A percentile compares a stretch with the other conserved stretches of the same genome.
phyloP scores from a whole-genome alignment of 371 early-diverging fungal species.

The Actinomortierella wolfii region DNA sequence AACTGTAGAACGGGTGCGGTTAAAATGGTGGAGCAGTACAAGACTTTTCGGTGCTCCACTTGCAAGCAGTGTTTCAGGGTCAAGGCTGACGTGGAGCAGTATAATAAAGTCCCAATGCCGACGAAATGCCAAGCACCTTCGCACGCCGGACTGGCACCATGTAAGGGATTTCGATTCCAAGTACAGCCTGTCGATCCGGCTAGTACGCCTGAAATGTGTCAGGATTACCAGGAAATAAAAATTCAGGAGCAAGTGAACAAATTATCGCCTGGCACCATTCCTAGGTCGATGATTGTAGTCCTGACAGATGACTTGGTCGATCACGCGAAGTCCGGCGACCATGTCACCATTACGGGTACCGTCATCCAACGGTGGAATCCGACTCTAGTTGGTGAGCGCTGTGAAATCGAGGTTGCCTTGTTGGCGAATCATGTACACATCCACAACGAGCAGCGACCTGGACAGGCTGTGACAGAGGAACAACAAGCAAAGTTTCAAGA shows the following conservation, averaged over 20 bases:
- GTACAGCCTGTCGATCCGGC: conserved; percentile 19
- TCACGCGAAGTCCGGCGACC: conserved; percentile 69
- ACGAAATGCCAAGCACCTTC: conserved; percentile 51
- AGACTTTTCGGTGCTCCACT: conserved; percentile 50
- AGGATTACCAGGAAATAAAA: conserved; percentile 74
- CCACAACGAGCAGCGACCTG: conserved; percentile 53
- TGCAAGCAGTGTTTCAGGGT: conserved; percentile 57
- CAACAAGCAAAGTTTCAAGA: conserved; percentile 50
- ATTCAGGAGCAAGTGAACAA: conserved; percentile 72
- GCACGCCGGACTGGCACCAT: neutral
- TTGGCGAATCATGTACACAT: conserved; percentile 63
- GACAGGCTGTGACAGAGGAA: conserved; percentile 53
- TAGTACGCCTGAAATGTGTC: conserved; percentile 50
- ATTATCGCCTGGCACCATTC: conserved; percentile 68
- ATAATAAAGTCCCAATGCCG: conserved; percentile 60
- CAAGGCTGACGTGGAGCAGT: conserved; percentile 63
- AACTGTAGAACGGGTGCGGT: conserved; percentile 53
- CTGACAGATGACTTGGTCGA: conserved; percentile 72
- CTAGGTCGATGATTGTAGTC: conserved; percentile 66
- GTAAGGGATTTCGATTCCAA: neutral
- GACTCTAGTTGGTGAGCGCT: conserved; percentile 50
- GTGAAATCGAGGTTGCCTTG: conserved; percentile 62
- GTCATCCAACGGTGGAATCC: conserved; percentile 54
- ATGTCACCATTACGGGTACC: conserved; percentile 57
- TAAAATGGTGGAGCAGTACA: conserved; percentile 65